Evolutionary conservation across 805 yeast species (phyloP).

Genomic region (Starmera pachycereana): DNA sequence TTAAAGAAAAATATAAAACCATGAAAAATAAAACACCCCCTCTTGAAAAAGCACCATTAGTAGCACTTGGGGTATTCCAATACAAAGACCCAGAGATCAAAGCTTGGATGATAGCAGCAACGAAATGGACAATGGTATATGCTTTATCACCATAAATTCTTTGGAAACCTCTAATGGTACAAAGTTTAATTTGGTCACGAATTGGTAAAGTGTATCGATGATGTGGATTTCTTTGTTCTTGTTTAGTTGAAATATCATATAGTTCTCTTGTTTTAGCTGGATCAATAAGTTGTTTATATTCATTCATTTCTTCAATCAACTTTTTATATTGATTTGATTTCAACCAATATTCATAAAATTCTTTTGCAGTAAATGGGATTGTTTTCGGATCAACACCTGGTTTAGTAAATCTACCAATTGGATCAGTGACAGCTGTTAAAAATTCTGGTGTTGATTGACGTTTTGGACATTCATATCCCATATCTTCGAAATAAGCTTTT

Average conservation of each 20-base stretch:
- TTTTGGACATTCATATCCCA: constrained; percentile 57
- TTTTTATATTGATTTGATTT: constrained; percentile 34
- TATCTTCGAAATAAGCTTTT: constrained; percentile 43
- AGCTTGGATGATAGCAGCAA: constrained; percentile 37
- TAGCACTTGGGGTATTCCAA: constrained; percentile 38
- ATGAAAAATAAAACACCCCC: constrained; percentile 56
- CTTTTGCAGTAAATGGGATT: constrained; percentile 54
- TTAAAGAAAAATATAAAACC: constrained; percentile 39
- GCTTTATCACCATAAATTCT: constrained; percentile 51
- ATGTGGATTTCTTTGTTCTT: constrained; percentile 19
- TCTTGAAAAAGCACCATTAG: constrained; percentile 51
- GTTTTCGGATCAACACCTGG: constrained; percentile 33
- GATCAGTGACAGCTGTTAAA: constrained; percentile 60
- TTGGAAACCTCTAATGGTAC: constrained; percentile 41
- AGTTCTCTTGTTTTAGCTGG: constrained; percentile 23
- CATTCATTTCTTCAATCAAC: constrained; percentile 35
- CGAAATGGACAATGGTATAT: constrained; percentile 22
- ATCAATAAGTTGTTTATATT: constrained; percentile 21
- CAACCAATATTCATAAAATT: constrained; percentile 52
- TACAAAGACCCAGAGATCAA: constrained; percentile 55
- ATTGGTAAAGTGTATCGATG: constrained; percentile 20
- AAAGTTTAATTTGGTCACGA: constrained; percentile 37
- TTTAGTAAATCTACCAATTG: constrained; percentile 42
- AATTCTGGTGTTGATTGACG: constrained; percentile 67
- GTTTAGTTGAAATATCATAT: constrained; percentile 20